Base-by-base conservation (phyloP, 352 stramenopile species). In the Phytophthora cactorum region DNA sequence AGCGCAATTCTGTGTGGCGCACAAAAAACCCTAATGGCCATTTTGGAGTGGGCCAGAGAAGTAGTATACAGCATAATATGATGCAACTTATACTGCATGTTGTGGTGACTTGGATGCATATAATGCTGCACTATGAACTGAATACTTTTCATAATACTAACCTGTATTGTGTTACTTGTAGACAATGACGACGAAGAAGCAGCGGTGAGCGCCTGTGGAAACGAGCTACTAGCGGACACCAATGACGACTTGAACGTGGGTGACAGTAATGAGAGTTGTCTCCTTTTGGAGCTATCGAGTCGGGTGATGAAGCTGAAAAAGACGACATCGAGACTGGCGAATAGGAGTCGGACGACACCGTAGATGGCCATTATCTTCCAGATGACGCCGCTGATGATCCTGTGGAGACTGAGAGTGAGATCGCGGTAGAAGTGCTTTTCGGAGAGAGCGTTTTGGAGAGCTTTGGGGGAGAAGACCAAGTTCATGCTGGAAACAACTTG, bases 241-340 rank as follows among this genome's bases (percentile, higher is more conserved):
- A 7, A n/a, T 12, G 57, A 72, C 14, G 9, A 3, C 2, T 46
- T 68, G 46, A 68, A 72, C 14, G 17, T 32, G 3, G 17, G 50
- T 2, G 28, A 25, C 14, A 1, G 25, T 15, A 5, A 14, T n/a
- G 22, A 31, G 29, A 34, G 29, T 9, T 43, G 9, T 38, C 9
- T 0, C 45, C 43, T 38, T 72, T 55, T 34, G 59, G 44, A 4
- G 3, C 34, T 1, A 68, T 72, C 0, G 58, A 72, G 17, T 68
- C 58, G 14, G 65, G 57, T 0, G 45, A 63, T n/a, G 65, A 72
- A 11, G 36, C 62, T 4, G 54, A 64, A 8, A 64, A 22, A 63
- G 29, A 52, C 2, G 47, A 63, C 3, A 4, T 64, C 10, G 50
- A 70, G 3, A 34, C 25, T 27, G 55, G 43, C 7, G 55, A 60